Evolutionary conservation across 2,329 filamentous ascomycete genomes (phyloP), one percentile per base, ranked within the genome.

Genomic region (Scopulariopsis brevicaulis): DNA sequence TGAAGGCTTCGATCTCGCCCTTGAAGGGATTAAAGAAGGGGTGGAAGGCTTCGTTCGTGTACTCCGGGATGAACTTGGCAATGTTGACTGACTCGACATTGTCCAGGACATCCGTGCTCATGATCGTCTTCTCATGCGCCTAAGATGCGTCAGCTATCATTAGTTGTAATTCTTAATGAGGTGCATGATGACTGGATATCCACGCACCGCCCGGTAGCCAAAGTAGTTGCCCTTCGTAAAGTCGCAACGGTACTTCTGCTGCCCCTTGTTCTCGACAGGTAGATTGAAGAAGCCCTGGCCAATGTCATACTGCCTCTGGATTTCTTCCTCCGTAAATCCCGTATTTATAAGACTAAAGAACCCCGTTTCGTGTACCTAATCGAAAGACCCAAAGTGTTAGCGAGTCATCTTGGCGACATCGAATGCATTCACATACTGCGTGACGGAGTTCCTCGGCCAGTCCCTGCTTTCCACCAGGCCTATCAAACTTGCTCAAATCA

Each of bases 331-430:
- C 4, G 66, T 70, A 56, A 82, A 71, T 58, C 77, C 77, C 53
- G 78, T 81, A 65, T 81, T 79, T 35, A 75, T 77, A 8, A 81
- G 71, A 59, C 79, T 78, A 65, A 81, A 82, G 70, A 81, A 77
- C 1, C 79, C 78, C 61, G 64, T 67, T 18, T 62, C 58, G 32
- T 65, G 65, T 11, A 66, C 66, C 66, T 67, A 40, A 20, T 20
- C 12, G 2, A 12, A 4, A n/a, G 46, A 22, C n/a, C 20, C 4
- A 22, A 6, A 22, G 18, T 7, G 20, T 24, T 22, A 50, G 46
- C 24, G 20, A 6, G n/a, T 3, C 20, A 11, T n/a, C 11, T n/a
- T n/a, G 3, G 3, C 14, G n/a, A 4, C 11, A n/a, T 20, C 15
- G 2, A 22, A 4, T 22, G 32, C 14, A 34, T 18, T 3, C 12